Percentiles rank a stretch among this genome's conserved stretches.
Conservation (phyloP, 1,284 basidiomycete species). For the Inonotus obliquus region DNA sequence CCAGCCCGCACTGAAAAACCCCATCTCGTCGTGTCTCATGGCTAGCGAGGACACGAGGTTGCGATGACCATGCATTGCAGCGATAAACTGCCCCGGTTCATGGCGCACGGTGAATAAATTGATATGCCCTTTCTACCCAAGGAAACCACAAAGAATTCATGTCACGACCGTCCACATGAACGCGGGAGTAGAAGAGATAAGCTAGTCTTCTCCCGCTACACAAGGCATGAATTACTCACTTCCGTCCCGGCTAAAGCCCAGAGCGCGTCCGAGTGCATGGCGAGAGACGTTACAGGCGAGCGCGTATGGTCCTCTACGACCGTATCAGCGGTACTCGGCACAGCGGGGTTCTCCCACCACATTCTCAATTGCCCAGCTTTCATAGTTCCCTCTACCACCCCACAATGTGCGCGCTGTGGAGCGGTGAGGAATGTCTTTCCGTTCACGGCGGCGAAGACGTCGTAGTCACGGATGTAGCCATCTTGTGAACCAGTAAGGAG, state of each 20-base stretch:
- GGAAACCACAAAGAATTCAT: neutral
- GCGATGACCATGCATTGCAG: conserved; percentile 70
- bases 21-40: conserved; percentile 76
- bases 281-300: conserved; percentile 82
- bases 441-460: conserved; percentile 86
- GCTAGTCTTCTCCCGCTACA: conserved; percentile 5
- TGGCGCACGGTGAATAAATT: conserved; percentile 93
- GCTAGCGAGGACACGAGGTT: conserved; percentile 85
- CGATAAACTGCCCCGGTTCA: conserved; percentile 77
- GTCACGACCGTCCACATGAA: too few species aligned
- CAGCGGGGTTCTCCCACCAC: conserved; percentile 83
- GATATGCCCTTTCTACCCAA: conserved; percentile 69
- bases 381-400: conserved; percentile 88
- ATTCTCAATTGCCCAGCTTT: conserved; percentile 83
- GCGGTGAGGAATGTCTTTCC: conserved; percentile 85
- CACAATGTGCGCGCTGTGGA: conserved; percentile 84
- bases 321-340: conserved; percentile 28
- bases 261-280: conserved; percentile 85
- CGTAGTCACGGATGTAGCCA: conserved; percentile 91
- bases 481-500: conserved; percentile 90
- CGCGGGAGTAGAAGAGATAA: neutral
- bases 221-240: conserved; percentile 43
- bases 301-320: conserved; percentile 43
- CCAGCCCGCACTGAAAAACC: conserved; percentile 91
- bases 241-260: conserved; percentile 86